These are phyloP conservation scores for Actinomucor elegans DNA, from an alignment of 371 early-diverging fungal genomes.

Conservation along the genomic window DNA sequence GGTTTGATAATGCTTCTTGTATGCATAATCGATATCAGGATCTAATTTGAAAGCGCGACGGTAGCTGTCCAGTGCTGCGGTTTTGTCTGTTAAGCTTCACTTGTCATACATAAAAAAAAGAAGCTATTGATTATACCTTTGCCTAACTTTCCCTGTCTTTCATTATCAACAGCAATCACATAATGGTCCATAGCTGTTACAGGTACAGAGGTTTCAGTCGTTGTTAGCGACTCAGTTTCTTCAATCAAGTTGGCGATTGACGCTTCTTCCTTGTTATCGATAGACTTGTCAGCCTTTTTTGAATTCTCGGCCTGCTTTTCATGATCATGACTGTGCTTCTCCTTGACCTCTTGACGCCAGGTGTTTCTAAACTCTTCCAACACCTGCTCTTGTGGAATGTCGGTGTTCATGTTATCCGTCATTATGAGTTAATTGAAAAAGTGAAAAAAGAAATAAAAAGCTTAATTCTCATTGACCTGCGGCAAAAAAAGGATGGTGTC, in stretches of 20 bases:
- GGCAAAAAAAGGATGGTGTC: too few relatives aligned
- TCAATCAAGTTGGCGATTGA: background rate
- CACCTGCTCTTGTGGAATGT: background rate
- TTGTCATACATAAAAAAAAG: too few relatives aligned
- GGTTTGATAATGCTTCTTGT: constrained; percentile 38
- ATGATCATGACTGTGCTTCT: constrained; percentile 11
- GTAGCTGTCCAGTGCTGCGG: constrained; percentile 50
- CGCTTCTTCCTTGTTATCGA: background rate
- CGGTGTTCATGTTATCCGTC: background rate
- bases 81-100: background rate
- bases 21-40: constrained; percentile 46
- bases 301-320: background rate
- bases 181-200: constrained; percentile 50
- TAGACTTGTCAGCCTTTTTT: background rate
- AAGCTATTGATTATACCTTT: too few relatives aligned
- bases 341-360: constrained; percentile 47
- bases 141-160: constrained; percentile 51
- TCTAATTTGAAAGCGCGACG: constrained; percentile 55
- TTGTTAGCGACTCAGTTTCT: constrained; percentile 7
- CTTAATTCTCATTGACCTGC: too few relatives aligned
- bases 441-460: background rate
- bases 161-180: constrained; percentile 45
- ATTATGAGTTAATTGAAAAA: background rate
- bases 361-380: constrained; percentile 41
- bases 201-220: background rate